Percentiles rank a stretch among this genome's conserved stretches.
These are phyloP conservation scores for Globisporangium okanoganense DNA, from an alignment of 352 stramenopile genomes.

Conservation along the genomic window DNA sequence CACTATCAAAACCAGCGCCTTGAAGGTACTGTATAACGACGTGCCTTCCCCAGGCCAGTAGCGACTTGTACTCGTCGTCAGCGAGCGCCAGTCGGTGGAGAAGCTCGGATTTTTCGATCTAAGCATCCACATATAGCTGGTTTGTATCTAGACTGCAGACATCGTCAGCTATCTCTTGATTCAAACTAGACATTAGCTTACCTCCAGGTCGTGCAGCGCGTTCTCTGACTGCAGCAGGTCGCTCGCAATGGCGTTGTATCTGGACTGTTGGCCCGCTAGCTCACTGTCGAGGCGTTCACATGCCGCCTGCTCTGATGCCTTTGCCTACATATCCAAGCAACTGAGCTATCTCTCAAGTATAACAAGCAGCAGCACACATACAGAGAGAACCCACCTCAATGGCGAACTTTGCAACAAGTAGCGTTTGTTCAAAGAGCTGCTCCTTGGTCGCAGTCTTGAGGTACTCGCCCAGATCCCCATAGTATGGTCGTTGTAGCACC, in stretches of 20 bases:
- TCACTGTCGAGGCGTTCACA: constrained; percentile 20
- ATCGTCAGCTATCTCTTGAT: too few relatives aligned
- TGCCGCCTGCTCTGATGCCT: constrained; percentile 17
- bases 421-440: constrained; percentile 47
- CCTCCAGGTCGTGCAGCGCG: constrained; percentile 19
- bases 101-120: constrained; percentile 19
- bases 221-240: constrained; percentile 26
- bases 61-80: constrained; percentile 32
- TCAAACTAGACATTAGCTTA: not conserved
- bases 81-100: constrained; percentile 22
- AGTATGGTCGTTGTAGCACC: constrained; percentile 43
- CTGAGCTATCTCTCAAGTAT: not conserved
- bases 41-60: constrained; percentile 29
- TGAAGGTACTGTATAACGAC: not conserved
- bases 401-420: constrained; percentile 36
- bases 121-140: too few relatives aligned
- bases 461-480: constrained; percentile 33
- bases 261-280: constrained; percentile 22
- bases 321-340: constrained; percentile 16
- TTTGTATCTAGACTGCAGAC: too few relatives aligned
- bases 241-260: constrained; percentile 15
- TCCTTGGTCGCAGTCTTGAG: constrained; percentile 31
- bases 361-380: not conserved
- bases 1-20: not conserved
- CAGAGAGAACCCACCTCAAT: constrained; percentile 26